phyloP scores from a whole-genome alignment of 768 basidiomycete genomes.

The Lentinula aciculospora region DNA sequence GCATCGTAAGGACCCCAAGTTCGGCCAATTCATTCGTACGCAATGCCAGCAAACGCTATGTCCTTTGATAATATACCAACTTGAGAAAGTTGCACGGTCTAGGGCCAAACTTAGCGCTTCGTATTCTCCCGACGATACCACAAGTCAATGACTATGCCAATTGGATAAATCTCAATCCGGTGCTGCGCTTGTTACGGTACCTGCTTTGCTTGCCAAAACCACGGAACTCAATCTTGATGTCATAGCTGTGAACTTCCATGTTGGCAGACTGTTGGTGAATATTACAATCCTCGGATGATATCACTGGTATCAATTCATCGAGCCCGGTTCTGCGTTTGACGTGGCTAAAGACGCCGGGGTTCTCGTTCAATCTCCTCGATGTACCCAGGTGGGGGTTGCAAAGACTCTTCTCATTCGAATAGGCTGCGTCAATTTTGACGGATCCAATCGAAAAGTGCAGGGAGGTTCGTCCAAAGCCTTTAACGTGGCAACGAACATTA shows the following conservation, averaged over 20 bases:
- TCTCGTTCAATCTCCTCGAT: constrained; percentile 78
- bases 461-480: constrained; percentile 86
- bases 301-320: constrained; percentile 52
- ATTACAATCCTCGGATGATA: constrained; percentile 93
- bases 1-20: constrained; percentile 87
- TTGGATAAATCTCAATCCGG: constrained; percentile 97
- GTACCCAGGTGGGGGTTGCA: constrained; percentile 81
- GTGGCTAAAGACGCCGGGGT: constrained; percentile 82
- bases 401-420: constrained; percentile 53
- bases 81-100: too few relatives aligned
- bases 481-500: constrained; percentile 88
- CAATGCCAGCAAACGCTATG: constrained; percentile 87
- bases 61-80: constrained; percentile 98
- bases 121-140: constrained; percentile 98
- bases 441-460: constrained; percentile 65
- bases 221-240: constrained; percentile 77
- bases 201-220: constrained; percentile 74
- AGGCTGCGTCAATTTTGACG: constrained; percentile 65
- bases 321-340: constrained; percentile 79
- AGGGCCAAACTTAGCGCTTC: constrained; percentile 81
- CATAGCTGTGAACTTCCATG: constrained; percentile 95
- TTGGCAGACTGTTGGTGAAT: constrained; percentile 95
- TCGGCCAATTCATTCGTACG: constrained; percentile 85
- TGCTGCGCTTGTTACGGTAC: constrained; percentile 79
- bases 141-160: constrained; percentile 73